phyloP scores from a whole-genome alignment of 2,329 filamentous ascomycete species.

The Rhinocladiella similis region DNA sequence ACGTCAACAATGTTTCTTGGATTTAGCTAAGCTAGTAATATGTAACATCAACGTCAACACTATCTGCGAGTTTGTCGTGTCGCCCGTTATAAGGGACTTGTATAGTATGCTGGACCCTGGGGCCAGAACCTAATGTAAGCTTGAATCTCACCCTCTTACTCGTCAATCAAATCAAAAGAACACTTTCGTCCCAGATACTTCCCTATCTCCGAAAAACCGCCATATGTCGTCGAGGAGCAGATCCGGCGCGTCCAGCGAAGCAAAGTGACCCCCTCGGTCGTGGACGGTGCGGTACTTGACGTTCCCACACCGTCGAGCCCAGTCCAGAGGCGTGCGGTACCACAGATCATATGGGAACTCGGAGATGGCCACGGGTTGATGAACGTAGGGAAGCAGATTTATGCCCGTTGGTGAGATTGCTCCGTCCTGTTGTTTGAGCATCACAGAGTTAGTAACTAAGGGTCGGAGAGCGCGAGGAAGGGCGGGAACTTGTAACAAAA shows the following conservation, averaged over 20 bases:
- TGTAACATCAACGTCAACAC: no score
- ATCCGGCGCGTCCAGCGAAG: constrained; percentile 52
- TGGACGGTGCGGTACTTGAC: constrained; percentile 11
- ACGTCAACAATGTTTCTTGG: no score
- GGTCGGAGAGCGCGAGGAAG: no score
- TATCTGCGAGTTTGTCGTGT: no score
- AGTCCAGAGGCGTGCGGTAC: constrained; percentile 17
- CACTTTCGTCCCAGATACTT: constrained; percentile 3
- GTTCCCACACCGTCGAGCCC: constrained; percentile 17
- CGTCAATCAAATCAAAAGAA: no score
- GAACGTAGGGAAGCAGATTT: constrained; percentile 12
- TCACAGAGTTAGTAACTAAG: no score
- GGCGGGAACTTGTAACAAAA: no score
- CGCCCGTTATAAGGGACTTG: no score
- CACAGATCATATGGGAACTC: constrained; percentile 19
- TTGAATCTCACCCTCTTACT: no score
- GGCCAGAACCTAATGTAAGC: no score
- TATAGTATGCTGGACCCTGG: no score
- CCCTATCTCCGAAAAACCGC: constrained; percentile 43
- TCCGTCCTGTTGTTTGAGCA: constrained; percentile 9
- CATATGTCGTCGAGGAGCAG: constrained; percentile 46
- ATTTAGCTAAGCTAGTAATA: no score
- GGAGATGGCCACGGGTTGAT: constrained; percentile 19
- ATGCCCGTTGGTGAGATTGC: constrained; percentile 7
- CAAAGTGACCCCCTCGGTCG: constrained; percentile 52